phyloP scores from a whole-genome alignment of 495 filamentous ascomycete species.

The Parathielavia appendiculata region DNA sequence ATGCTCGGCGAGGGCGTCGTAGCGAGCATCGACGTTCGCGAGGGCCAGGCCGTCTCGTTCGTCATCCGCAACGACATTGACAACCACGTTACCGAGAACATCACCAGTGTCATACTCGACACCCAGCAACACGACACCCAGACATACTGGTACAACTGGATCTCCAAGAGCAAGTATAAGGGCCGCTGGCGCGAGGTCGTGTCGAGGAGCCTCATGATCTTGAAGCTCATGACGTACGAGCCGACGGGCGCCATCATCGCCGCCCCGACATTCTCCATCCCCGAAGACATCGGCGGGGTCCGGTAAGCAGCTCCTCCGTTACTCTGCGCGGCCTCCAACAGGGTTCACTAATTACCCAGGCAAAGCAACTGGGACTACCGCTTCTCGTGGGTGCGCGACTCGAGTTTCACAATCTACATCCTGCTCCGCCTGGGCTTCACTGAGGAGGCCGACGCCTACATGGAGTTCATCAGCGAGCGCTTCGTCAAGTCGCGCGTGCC shows the following conservation, averaged over 20 bases:
- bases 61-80: constrained; percentile 54
- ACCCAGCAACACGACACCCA: constrained; percentile 60
- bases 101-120: constrained; percentile 50
- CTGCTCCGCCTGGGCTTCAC: constrained; percentile 67
- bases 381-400: constrained; percentile 69
- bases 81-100: constrained; percentile 48
- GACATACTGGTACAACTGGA: constrained; percentile 66
- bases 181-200: constrained; percentile 67
- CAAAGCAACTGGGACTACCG: constrained; percentile 72
- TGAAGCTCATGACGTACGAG: constrained; percentile 67
- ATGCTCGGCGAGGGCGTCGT: constrained; percentile 57
- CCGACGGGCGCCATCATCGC: constrained; percentile 48
- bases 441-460: constrained; percentile 68
- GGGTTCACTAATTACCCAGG: background rate
- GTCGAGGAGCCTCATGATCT: constrained; percentile 59
- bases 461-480: constrained; percentile 66
- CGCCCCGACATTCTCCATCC: constrained; percentile 57
- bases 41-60: constrained; percentile 64
- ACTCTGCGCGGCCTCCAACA: background rate
- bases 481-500: constrained; percentile 46
- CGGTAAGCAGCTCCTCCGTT: constrained; percentile 29
- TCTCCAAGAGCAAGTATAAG: constrained; percentile 60
- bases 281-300: constrained; percentile 64
- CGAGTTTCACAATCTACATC: constrained; percentile 70
- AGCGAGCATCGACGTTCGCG: constrained; percentile 50